Conservation (phyloP, 257 asterid genomes). For the Nicotiana tabacum region DNA sequence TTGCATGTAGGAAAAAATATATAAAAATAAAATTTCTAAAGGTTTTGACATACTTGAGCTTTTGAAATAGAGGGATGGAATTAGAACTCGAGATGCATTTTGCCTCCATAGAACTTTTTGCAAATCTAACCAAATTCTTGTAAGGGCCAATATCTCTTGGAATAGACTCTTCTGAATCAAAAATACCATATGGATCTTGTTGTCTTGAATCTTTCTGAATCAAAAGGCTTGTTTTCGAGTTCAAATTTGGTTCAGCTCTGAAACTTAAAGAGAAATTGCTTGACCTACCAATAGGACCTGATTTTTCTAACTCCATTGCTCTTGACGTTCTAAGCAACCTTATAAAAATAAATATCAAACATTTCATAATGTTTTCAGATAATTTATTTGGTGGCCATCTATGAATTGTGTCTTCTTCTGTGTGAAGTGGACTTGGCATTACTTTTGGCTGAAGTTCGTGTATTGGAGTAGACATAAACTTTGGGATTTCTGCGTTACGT, state of each 20-base stretch:
- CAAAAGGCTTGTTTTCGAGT: constrained; percentile 23
- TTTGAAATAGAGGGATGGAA: constrained; percentile 59
- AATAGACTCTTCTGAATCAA: constrained; percentile 59
- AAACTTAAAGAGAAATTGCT: constrained; percentile 64
- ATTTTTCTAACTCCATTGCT: constrained; percentile 74
- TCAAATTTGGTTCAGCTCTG: constrained; percentile 56
- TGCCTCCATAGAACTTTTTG: constrained; percentile 59
- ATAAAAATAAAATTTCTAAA: not conserved
- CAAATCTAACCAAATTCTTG: constrained; percentile 69
- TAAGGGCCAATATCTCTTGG: constrained; percentile 79
- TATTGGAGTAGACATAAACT: constrained; percentile 33
- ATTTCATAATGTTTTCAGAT: constrained; percentile 84
- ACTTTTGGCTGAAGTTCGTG: constrained; percentile 27
- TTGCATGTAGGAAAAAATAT: not conserved
- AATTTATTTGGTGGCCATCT: constrained; percentile 80
- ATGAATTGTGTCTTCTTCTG: constrained; percentile 63
- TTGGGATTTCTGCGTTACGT: constrained; percentile 31
- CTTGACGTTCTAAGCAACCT: constrained; percentile 71
- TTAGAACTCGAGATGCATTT: constrained; percentile 61
- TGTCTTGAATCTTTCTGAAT: constrained; percentile 69
- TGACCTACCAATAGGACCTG: constrained; percentile 62
- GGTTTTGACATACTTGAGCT: constrained; percentile 43
- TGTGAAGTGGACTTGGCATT: constrained; percentile 37
- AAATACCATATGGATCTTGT: constrained; percentile 88
- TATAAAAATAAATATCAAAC: constrained; percentile 60